Percentiles rank a stretch among this genome's conserved stretches.
Evolutionary conservation across 495 filamentous ascomycete species (phyloP).

Genomic region (Tuber melanosporum): DNA sequence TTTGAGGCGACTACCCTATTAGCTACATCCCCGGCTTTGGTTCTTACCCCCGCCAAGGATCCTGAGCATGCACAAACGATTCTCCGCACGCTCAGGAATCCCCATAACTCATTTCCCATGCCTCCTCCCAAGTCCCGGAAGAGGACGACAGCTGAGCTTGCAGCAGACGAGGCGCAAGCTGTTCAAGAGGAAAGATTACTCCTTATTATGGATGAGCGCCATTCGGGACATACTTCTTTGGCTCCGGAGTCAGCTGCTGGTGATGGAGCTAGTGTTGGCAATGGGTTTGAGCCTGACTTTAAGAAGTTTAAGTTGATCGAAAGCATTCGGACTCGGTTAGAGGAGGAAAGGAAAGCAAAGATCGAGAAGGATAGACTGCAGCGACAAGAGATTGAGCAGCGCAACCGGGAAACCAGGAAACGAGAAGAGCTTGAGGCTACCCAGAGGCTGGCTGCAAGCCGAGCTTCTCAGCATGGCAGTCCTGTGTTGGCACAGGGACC

Average conservation of each 20-base stretch:
- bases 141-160: slow-evolving; percentile 87
- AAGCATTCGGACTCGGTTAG: slow-evolving; percentile 69
- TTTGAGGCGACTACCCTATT: slow-evolving; percentile 67
- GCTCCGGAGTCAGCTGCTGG: slow-evolving; percentile 58
- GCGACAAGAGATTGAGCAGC: slow-evolving; percentile 42
- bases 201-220: slow-evolving; percentile 84
- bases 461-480: slow-evolving; percentile 40
- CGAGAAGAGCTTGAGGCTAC: slow-evolving; percentile 43
- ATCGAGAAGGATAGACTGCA: slow-evolving; percentile 53
- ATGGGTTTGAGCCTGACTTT: slow-evolving; percentile 76
- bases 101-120: slow-evolving; percentile 64
- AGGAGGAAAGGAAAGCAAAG: slow-evolving; percentile 61
- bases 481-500: slow-evolving; percentile 32
- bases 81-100: slow-evolving; percentile 63
- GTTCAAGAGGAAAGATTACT: slow-evolving; percentile 85
- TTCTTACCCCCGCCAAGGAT: slow-evolving; percentile 64
- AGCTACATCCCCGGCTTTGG: slow-evolving; percentile 64
- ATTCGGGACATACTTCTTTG: slow-evolving; percentile 53
- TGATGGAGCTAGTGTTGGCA: slow-evolving; percentile 64
- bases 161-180: slow-evolving; percentile 83
- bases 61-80: slow-evolving; percentile 61
- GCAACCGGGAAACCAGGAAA: slow-evolving; percentile 44
- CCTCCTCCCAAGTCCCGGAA: slow-evolving; percentile 85
- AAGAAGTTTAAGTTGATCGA: slow-evolving; percentile 84
- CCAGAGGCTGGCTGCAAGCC: slow-evolving; percentile 40